phyloP scores from a whole-genome alignment of 257 asterid genomes.

The Leptodermis oblonga region DNA sequence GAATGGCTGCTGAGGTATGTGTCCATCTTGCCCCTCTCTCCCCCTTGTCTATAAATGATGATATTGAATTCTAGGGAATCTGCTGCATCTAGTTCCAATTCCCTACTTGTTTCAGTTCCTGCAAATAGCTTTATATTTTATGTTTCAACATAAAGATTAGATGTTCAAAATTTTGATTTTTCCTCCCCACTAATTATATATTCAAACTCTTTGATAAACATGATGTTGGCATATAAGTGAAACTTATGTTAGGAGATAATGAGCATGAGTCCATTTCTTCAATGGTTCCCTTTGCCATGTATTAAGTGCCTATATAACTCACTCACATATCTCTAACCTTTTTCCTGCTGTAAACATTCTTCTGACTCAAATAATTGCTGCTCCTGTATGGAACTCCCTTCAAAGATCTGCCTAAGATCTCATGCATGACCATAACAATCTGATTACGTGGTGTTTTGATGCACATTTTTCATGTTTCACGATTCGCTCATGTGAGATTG shows the following conservation, averaged over 20 bases:
- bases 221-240: not conserved
- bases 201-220: not conserved
- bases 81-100: not conserved
- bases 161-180: not conserved
- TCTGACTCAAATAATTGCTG: not conserved
- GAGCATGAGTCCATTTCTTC: not conserved
- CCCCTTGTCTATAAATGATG: not conserved
- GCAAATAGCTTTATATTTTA: not conserved
- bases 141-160: not conserved
- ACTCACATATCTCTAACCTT: not conserved
- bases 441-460: not conserved
- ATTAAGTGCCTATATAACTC: not conserved
- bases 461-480: not conserved
- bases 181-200: not conserved
- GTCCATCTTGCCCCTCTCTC: not conserved
- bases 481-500: not conserved
- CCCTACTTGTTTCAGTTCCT: not conserved
- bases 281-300: not conserved
- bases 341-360: not conserved
- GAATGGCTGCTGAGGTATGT: conserved; percentile 83
- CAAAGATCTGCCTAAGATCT: not conserved
- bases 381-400: not conserved
- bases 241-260: not conserved
- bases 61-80: not conserved
- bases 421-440: not conserved